phyloP scores from a whole-genome alignment of 768 basidiomycete species.

The Boletus insuetus region DNA sequence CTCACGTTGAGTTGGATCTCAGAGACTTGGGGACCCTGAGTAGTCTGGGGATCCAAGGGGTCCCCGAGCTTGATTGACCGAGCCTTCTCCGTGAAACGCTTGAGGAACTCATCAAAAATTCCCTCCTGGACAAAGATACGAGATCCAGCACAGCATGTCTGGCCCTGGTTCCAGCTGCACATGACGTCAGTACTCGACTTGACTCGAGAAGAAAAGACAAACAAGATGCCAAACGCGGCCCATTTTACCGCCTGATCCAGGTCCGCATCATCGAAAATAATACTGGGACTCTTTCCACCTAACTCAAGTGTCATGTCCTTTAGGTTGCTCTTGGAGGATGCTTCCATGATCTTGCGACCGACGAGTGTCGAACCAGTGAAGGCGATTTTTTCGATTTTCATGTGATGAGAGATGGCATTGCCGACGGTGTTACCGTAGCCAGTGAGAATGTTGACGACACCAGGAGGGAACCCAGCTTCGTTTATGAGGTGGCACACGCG shows the following conservation, averaged over 20 bases:
- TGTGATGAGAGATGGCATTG: conserved; percentile 66
- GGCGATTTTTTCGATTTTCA: conserved; percentile 66
- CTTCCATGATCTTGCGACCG: conserved; percentile 78
- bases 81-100: conserved; percentile 53
- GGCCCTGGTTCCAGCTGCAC: conserved; percentile 70
- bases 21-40: conserved; percentile 81
- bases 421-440: conserved; percentile 76
- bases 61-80: conserved; percentile 62
- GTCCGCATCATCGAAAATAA: conserved; percentile 51
- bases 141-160: conserved; percentile 78
- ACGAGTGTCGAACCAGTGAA: conserved; percentile 85
- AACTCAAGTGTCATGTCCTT: conserved; percentile 68
- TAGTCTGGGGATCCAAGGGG: conserved; percentile 56
- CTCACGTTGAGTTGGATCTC: conserved; percentile 69
- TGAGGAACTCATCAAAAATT: conserved; percentile 78
- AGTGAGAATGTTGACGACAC: conserved; percentile 73
- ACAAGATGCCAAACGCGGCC: conserved; percentile 75
- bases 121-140: conserved; percentile 78
- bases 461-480: conserved; percentile 74
- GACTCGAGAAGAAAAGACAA: conserved; percentile 24
- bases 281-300: conserved; percentile 49
- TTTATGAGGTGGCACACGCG: conserved; percentile 47
- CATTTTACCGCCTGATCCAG: conserved; percentile 63
- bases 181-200: conserved; percentile 17
- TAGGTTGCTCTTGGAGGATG: conserved; percentile 76